phyloP scores from a whole-genome alignment of 805 yeast genomes.

The Ogataea populi-albae region DNA sequence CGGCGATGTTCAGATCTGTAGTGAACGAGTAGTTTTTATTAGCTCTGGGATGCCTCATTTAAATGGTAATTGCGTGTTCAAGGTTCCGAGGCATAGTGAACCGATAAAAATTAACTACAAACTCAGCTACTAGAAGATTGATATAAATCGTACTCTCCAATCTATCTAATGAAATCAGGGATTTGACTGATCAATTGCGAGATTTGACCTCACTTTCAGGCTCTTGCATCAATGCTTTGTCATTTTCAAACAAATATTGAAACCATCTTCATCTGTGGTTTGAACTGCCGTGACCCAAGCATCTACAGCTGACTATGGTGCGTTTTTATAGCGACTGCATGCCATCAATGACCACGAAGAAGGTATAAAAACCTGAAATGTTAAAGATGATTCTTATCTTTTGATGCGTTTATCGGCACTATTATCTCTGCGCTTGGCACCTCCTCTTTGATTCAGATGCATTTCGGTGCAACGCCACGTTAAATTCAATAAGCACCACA shows the following conservation, averaged over 20 bases:
- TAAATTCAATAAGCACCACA: too few relatives aligned
- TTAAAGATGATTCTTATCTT: slow-evolving; percentile 79
- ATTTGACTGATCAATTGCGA: slow-evolving; percentile 50
- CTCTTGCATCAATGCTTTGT: too few relatives aligned
- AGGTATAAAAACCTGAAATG: too few relatives aligned
- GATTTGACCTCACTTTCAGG: too few relatives aligned
- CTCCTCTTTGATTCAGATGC: slow-evolving; percentile 74
- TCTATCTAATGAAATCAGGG: slow-evolving; percentile 59
- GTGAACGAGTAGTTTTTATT: slow-evolving; percentile 67
- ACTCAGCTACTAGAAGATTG: slow-evolving; percentile 76
- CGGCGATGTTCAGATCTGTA: too few relatives aligned
- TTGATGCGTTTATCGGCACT: slow-evolving; percentile 79
- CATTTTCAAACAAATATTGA: too few relatives aligned
- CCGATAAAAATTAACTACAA: slow-evolving; percentile 63
- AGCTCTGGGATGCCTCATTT: slow-evolving; percentile 62
- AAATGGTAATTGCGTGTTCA: slow-evolving; percentile 69
- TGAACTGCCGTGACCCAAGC: slow-evolving; percentile 50
- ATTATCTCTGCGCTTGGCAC: slow-evolving; percentile 75
- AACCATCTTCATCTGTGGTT: slow-evolving; percentile 61
- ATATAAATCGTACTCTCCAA: slow-evolving; percentile 73
- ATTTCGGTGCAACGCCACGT: slow-evolving; percentile 36
- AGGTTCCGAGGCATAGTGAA: slow-evolving; percentile 77
- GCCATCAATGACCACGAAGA: too few relatives aligned
- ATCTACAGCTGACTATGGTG: slow-evolving; percentile 69
- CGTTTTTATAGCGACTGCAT: slow-evolving; percentile 72